Conservation (phyloP, 352 stramenopile species). For the Globisporangium carolinianum region DNA sequence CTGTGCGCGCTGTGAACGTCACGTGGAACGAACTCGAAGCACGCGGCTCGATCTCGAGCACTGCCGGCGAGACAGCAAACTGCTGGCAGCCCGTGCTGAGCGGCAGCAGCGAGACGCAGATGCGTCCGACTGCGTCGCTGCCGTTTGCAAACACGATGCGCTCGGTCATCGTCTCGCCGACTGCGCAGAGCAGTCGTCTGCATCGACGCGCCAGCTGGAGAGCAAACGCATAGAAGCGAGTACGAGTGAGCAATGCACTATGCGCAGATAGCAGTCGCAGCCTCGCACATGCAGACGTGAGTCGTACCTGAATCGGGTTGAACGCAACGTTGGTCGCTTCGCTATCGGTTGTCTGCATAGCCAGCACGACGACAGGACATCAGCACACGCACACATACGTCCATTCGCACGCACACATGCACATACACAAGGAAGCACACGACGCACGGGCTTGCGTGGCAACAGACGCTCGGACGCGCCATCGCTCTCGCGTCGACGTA, state of each 20-base stretch:
- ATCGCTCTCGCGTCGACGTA: background rate
- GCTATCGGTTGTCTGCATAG: conserved; percentile 5
- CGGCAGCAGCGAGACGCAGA: conserved; percentile 75
- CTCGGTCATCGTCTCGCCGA: conserved; percentile 68
- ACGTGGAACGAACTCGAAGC: conserved; percentile 60
- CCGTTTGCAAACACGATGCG: conserved; percentile 74
- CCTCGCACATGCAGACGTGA: background rate
- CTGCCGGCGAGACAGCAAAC: conserved; percentile 68
- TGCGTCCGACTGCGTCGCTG: conserved; percentile 40
- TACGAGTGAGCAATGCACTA: background rate
- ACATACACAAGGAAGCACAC: too few relatives aligned
- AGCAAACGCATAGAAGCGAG: background rate
- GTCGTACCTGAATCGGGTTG: conserved; percentile 13
- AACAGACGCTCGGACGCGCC: conserved; percentile 1
- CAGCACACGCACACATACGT: too few relatives aligned
- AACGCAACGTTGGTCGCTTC: conserved; percentile 5
- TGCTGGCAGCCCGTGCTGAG: conserved; percentile 81
- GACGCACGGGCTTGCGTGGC: conserved; percentile 1
- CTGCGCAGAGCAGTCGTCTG: conserved; percentile 57
- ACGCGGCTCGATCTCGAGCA: conserved; percentile 60
- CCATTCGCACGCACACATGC: too few relatives aligned
- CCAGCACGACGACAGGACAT: background rate
- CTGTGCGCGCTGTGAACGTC: conserved; percentile 48
- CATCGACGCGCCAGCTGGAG: conserved; percentile 49
- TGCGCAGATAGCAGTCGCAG: background rate